Evolutionary conservation across 83 land plant genomes (phyloP), one percentile per base, ranked within the genome.

Genomic region (Larix sibirica): DNA sequence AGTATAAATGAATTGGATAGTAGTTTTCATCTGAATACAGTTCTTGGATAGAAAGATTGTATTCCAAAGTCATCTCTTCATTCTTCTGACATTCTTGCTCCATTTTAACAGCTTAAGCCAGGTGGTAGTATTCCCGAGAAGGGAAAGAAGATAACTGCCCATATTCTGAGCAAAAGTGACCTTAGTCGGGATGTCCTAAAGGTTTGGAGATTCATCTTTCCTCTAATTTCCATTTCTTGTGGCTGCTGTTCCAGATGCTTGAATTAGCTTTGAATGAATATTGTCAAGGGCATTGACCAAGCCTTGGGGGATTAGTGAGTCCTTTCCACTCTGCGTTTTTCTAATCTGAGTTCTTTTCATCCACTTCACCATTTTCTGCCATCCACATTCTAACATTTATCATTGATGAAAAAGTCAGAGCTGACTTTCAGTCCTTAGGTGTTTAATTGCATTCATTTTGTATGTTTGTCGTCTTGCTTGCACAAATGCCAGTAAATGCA

Each of bases 151-250:
- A 92, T 93, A 28, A 88, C 91, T 71, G 83, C 92, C 3, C 66
- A 14, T 44, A 86, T 98, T 21, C 70, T 84, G 81, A 94, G 89
- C 65, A 31, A 81, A 16, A 77, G 81, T 18, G 99, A 98, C 77
- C 90, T 98, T 21, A 89, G 88, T 77, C 89, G 98, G 68, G 99
- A 98, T 88, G 97, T 98, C 9, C 94, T 98, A 74, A 98, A 98
- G 97, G 99, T 97, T 64, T 81, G 82, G 36, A 42, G 70, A 61
- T n/a, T 79, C 40, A 59, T 62, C 38, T 75, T 21, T 62, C 7
- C 18, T 47, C 59, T 38, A 76, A 23, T 82, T 23, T 44, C 54
- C 40, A 33, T 6, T 42, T 79, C 21, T 79, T 31, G 14, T n/a
- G 47, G 59, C 60, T 47, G 36, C 77, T 80, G 18, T 68, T 20